phyloP scores from a whole-genome alignment of 2,329 filamentous ascomycete genomes.

The Xylariomycetidae sp. region DNA sequence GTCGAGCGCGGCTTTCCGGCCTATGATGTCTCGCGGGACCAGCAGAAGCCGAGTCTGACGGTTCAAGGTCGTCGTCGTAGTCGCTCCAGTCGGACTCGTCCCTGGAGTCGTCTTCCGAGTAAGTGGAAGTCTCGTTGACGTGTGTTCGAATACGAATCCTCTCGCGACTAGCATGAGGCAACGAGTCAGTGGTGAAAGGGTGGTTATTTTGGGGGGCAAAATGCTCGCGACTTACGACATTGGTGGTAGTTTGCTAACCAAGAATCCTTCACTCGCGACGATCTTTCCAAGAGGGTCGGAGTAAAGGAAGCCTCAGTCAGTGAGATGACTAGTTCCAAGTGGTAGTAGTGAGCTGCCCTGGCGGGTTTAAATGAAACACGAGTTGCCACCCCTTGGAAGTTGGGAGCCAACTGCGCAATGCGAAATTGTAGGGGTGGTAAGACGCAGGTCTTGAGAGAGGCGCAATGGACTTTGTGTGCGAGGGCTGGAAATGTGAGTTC shows the following conservation, averaged over 20 bases:
- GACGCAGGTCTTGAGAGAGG: no score
- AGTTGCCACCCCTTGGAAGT: no score
- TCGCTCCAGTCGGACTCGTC: no score
- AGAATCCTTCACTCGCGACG: constrained; percentile 43
- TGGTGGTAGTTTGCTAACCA: constrained; percentile 30
- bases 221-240: constrained; percentile 46
- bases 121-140: not conserved
- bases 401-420: no score
- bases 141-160: no score
- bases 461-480: no score
- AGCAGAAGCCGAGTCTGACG: constrained; percentile 55
- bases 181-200: constrained; percentile 2
- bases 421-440: no score
- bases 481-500: no score
- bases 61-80: constrained; percentile 47
- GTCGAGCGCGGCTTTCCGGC: constrained; percentile 30
- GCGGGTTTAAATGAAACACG: no score
- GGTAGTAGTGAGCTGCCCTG: no score
- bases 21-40: constrained; percentile 27
- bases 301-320: constrained; percentile 31
- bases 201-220: constrained; percentile 1
- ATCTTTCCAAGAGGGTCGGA: constrained; percentile 41
- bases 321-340: no score
- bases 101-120: not conserved
- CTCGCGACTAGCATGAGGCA: no score